A percentile compares a stretch with the other conserved stretches of the same genome.
Evolutionary conservation across 1,139 yeast genomes (phyloP).

Genomic region (Magnusiomyces tetraspermus): DNA sequence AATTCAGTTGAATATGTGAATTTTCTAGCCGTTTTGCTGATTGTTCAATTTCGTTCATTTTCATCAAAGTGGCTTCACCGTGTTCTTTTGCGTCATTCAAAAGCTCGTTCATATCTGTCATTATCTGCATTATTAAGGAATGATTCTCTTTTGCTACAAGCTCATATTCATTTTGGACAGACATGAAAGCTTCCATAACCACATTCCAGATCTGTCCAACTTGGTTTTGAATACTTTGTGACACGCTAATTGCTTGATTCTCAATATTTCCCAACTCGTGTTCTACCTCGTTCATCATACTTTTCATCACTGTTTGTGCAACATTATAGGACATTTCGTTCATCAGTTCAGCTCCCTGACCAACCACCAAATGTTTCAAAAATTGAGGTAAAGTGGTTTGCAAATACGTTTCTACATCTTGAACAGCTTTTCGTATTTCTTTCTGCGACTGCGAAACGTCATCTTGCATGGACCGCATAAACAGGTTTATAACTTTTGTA

Average conservation of each 20-base stretch:
- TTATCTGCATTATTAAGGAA: too few relatives aligned
- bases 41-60: too few relatives aligned
- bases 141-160: not conserved
- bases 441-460: not conserved
- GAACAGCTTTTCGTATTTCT: not conserved
- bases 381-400: not conserved
- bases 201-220: not conserved
- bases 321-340: not conserved
- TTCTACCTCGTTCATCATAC: not conserved
- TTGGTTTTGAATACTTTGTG: not conserved
- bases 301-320: not conserved
- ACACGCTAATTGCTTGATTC: not conserved
- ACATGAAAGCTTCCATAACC: not conserved
- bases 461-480: not conserved
- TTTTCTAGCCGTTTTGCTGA: too few relatives aligned
- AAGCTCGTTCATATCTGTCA: too few relatives aligned
- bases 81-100: too few relatives aligned
- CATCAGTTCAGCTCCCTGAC: not conserved
- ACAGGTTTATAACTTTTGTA: not conserved
- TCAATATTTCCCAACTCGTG: not conserved
- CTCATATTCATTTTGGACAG: not conserved
- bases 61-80: too few relatives aligned
- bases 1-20: too few relatives aligned
- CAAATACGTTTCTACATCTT: not conserved
- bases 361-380: not conserved